phyloP scores from a whole-genome alignment of 73 alveolate genomes.

The Paramecium biaurelia region DNA sequence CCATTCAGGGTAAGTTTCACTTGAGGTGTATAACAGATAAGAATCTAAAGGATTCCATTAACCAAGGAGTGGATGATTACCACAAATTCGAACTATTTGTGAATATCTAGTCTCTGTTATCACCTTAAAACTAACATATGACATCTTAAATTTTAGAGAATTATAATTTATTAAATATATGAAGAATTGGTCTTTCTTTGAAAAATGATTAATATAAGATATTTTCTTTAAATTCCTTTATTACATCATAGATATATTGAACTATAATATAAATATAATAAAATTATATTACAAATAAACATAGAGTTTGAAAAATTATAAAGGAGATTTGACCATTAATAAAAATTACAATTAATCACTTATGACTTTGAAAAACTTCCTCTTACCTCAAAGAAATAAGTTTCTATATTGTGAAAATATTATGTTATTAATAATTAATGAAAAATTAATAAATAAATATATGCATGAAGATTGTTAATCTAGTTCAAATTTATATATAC shows the following conservation, averaged over 20 bases:
- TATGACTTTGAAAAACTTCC: no score
- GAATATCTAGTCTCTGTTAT: neutral
- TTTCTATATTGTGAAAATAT: no score
- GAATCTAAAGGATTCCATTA: conserved; percentile 2
- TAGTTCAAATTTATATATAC: no score
- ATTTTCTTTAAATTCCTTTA: neutral
- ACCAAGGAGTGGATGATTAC: conserved; percentile 9
- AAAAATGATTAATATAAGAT: neutral
- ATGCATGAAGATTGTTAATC: no score
- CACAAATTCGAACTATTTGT: neutral
- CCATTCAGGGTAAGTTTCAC: conserved; percentile 20
- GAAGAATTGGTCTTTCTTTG: neutral
- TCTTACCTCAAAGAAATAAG: no score
- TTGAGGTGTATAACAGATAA: neutral
- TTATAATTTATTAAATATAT: neutral
- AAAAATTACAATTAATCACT: no score
- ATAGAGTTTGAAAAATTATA: no score
- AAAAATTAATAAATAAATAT: no score
- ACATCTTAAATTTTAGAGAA: neutral
- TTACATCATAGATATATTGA: neutral
- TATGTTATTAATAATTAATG: no score
- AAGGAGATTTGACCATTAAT: no score
- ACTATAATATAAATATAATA: no score
- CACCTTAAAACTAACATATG: conserved; percentile 35
- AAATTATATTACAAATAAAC: no score